Percentiles rank a stretch among this genome's conserved stretches.
These are phyloP conservation scores for Ogataea sp. DNA, from an alignment of 805 yeast genomes.

Conservation along the genomic window DNA sequence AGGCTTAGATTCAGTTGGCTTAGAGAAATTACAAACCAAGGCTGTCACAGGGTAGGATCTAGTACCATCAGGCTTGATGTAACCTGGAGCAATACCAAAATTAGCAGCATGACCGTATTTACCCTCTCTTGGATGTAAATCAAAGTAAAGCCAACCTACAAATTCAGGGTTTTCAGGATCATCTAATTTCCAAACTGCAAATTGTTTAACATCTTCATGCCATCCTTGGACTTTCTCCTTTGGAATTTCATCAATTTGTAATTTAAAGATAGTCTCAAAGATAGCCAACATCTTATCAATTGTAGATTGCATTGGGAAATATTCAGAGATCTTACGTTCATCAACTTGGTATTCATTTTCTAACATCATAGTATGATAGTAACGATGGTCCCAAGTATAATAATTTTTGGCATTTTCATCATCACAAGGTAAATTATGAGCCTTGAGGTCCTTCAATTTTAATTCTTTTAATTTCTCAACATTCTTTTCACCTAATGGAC, in stretches of 20 bases:
- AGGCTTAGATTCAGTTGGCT: slow-evolving; percentile 62
- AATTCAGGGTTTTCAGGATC: slow-evolving; percentile 41
- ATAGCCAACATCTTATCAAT: slow-evolving; percentile 61
- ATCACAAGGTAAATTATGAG: no score
- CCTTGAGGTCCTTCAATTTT: no score
- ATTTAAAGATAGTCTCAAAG: slow-evolving; percentile 61
- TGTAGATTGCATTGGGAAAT: slow-evolving; percentile 67
- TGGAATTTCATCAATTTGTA: slow-evolving; percentile 51
- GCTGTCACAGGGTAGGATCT: slow-evolving; percentile 66
- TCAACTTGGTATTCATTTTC: slow-evolving; percentile 69
- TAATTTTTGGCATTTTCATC: no score
- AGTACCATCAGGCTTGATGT: slow-evolving; percentile 35
- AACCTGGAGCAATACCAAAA: slow-evolving; percentile 61
- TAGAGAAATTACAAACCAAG: slow-evolving; percentile 77
- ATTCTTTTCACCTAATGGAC: slow-evolving; percentile 54
- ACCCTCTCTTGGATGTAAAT: slow-evolving; percentile 78
- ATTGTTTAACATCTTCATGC: slow-evolving; percentile 74
- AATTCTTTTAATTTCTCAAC: slow-evolving; percentile 36
- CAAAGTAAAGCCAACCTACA: slow-evolving; percentile 74
- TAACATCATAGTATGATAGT: slow-evolving; percentile 55
- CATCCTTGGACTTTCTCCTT: slow-evolving; percentile 41
- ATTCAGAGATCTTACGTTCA: slow-evolving; percentile 62
- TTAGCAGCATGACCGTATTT: slow-evolving; percentile 88
- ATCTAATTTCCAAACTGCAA: slow-evolving; percentile 63
- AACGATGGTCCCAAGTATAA: slow-evolving; percentile 71